These are phyloP conservation scores for Pythium apleroticum DNA, from an alignment of 352 stramenopile genomes.

Conservation along the genomic window DNA sequence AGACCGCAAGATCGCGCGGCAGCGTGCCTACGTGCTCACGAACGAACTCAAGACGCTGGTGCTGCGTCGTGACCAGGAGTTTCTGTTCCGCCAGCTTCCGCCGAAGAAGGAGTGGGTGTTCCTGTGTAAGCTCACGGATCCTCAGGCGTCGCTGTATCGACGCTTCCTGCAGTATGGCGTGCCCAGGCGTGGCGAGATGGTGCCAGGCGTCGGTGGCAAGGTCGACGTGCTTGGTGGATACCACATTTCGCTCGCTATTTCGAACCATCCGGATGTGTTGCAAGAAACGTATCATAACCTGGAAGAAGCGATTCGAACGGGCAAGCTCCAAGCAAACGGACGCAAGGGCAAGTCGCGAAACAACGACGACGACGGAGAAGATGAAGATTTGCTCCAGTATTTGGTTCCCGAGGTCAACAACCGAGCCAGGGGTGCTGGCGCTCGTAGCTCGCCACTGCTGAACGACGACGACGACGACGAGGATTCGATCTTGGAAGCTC, in stretches of 20 bases:
- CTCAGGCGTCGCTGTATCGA: slow-evolving; percentile 76
- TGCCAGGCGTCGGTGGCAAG: slow-evolving; percentile 33
- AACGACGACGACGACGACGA: slow-evolving; percentile 42
- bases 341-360: slow-evolving; percentile 11
- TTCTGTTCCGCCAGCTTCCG: slow-evolving; percentile 79
- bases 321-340: slow-evolving; percentile 33
- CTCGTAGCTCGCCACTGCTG: neutral
- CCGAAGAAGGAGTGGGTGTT: slow-evolving; percentile 90
- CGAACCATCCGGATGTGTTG: slow-evolving; percentile 88
- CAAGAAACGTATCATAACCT: slow-evolving; percentile 62
- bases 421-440: neutral
- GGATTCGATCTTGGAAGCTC: slow-evolving; percentile 36
- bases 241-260: slow-evolving; percentile 86
- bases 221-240: slow-evolving; percentile 83
- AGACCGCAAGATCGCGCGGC: slow-evolving; percentile 65
- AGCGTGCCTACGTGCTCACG: slow-evolving; percentile 81
- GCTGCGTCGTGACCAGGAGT: slow-evolving; percentile 84
- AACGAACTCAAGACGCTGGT: slow-evolving; percentile 79
- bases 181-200: slow-evolving; percentile 37
- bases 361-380: slow-evolving; percentile 36
- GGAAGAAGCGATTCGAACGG: slow-evolving; percentile 52
- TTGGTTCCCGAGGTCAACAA: slow-evolving; percentile 7
- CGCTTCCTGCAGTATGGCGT: slow-evolving; percentile 65
- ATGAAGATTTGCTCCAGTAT: slow-evolving; percentile 51
- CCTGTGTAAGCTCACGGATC: slow-evolving; percentile 75